Percentiles rank a stretch among this genome's conserved stretches.
These are phyloP conservation scores for Pseudonitzschia pungens DNA, from an alignment of 108 stramenopile species.

Conservation along the genomic window DNA sequence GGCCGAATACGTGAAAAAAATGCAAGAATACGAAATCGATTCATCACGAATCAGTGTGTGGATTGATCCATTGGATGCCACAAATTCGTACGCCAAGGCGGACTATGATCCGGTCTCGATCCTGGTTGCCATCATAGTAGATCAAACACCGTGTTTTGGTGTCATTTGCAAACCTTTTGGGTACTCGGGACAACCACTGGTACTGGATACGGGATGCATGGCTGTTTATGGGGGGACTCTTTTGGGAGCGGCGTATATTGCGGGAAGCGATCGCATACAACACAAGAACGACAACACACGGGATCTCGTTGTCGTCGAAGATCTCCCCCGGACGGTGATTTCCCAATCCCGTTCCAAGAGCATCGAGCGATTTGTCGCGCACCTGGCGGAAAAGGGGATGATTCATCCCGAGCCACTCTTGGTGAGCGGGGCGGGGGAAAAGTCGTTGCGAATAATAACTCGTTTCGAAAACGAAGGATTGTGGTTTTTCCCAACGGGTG, in stretches of 20 bases:
- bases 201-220: conserved; percentile 49
- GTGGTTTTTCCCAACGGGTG: conserved; percentile 64
- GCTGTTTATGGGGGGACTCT: conserved; percentile 59
- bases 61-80: conserved; percentile 88
- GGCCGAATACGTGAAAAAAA: too few species aligned
- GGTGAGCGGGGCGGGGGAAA: conserved; percentile 60
- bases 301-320: neutral
- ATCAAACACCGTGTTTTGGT: conserved; percentile 55
- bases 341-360: conserved; percentile 50
- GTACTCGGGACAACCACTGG: conserved; percentile 30
- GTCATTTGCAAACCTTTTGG: conserved; percentile 70
- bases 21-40: conserved; percentile 33
- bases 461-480: conserved; percentile 47
- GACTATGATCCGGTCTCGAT: conserved; percentile 74
- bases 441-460: conserved; percentile 48
- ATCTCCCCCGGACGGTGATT: conserved; percentile 50
- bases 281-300: neutral
- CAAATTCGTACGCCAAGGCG: conserved; percentile 70
- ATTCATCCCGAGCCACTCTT: conserved; percentile 44
- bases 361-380: conserved; percentile 43
- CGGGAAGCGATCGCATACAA: conserved; percentile 26
- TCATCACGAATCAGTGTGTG: conserved; percentile 51
- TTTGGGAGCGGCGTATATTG: conserved; percentile 46
- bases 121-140: conserved; percentile 59
- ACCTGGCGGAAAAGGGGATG: conserved; percentile 42